Percentiles rank a stretch among this genome's conserved stretches.
Conservation (phyloP, 306 rosid genomes). For the Oemleria cerasiformis region DNA sequence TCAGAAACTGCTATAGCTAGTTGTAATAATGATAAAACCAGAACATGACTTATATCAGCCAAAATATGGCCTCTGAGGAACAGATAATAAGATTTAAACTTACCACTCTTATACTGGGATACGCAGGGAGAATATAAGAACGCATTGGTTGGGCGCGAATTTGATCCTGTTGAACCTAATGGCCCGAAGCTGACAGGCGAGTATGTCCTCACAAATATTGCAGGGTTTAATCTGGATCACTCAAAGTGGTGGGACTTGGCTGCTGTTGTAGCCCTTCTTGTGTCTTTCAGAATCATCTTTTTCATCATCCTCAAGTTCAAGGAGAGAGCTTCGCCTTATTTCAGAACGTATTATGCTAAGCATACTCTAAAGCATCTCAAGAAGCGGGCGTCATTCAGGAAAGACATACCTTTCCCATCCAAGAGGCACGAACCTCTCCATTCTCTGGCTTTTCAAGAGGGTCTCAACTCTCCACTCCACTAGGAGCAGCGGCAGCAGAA, state of each 20-base stretch:
- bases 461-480: constrained; percentile 69
- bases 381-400: constrained; percentile 71
- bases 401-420: constrained; percentile 57
- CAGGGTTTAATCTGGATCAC: constrained; percentile 55
- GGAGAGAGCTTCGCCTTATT: constrained; percentile 58
- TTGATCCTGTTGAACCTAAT: constrained; percentile 47
- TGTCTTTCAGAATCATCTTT: constrained; percentile 58
- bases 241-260: constrained; percentile 95
- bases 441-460: constrained; percentile 74
- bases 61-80: neutral
- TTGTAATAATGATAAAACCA: no score
- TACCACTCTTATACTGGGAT: constrained; percentile 5
- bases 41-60: neutral
- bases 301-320: constrained; percentile 61
- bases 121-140: constrained; percentile 90
- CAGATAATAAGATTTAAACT: neutral
- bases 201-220: constrained; percentile 44
- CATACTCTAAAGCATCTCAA: constrained; percentile 47
- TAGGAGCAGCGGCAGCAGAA: constrained; percentile 25
- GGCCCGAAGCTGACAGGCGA: constrained; percentile 75
- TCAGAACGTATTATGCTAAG: constrained; percentile 46
- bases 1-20: neutral
- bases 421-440: constrained; percentile 64
- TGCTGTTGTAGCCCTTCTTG: constrained; percentile 47
- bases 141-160: constrained; percentile 73